phyloP scores from a whole-genome alignment of 2,329 filamentous ascomycete species.

The Ophiostoma montium region DNA sequence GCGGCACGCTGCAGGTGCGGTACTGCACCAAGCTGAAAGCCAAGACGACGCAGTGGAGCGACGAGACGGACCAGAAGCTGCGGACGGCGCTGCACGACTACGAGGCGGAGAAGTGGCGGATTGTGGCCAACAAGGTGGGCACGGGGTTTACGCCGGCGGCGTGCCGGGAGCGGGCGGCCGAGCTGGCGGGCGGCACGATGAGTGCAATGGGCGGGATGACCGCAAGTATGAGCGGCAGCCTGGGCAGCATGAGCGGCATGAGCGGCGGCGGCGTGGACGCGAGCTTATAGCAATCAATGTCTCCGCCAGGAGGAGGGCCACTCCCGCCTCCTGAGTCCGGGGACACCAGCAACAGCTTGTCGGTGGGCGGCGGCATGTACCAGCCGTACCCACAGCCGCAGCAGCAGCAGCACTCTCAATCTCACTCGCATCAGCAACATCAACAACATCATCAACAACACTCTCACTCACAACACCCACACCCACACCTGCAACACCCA shows the following conservation, averaged over 20 bases:
- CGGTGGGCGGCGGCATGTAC: constrained; percentile 18
- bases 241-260: neutral
- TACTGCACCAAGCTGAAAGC: constrained; percentile 94
- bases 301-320: constrained; percentile 27
- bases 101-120: constrained; percentile 85
- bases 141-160: constrained; percentile 77
- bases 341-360: constrained; percentile 33
- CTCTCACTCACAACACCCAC: constrained; percentile 3
- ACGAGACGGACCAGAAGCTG: constrained; percentile 74
- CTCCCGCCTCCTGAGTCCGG: constrained; percentile 26
- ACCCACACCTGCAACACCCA: constrained; percentile 4
- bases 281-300: constrained; percentile 40
- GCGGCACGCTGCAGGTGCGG: constrained; percentile 79
- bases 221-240: neutral
- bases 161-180: constrained; percentile 65
- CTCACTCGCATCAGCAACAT: constrained; percentile 1
- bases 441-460: constrained; percentile 4
- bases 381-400: neutral
- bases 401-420: constrained; percentile 2
- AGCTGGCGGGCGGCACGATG: constrained; percentile 36
- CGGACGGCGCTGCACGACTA: constrained; percentile 67
- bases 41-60: constrained; percentile 85
- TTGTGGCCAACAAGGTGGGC: constrained; percentile 81
- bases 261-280: neutral
- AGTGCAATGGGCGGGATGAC: neutral